These are phyloP conservation scores for Calonectria pteridis DNA, from an alignment of 2,329 filamentous ascomycete genomes.

Conservation along the genomic window DNA sequence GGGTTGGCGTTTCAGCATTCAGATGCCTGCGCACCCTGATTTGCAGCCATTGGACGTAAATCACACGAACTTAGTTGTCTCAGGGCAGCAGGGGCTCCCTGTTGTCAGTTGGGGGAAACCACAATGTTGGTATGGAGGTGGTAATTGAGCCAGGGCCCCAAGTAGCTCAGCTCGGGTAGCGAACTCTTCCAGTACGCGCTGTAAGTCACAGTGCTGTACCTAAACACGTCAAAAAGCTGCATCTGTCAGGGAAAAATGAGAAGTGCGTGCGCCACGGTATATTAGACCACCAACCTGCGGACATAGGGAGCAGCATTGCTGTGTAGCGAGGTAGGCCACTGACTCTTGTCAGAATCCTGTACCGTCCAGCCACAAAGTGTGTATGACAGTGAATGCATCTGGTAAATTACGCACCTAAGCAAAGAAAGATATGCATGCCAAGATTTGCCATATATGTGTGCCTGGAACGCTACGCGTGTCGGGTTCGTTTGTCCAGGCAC, in stretches of 20 bases:
- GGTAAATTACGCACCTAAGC: neutral
- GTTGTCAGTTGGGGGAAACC: neutral
- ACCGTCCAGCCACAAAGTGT: neutral
- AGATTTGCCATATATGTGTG: neutral
- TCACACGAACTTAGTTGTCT: neutral
- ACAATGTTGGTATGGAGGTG: neutral
- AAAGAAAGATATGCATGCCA: no score
- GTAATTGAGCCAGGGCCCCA: no score
- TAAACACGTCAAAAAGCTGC: no score
- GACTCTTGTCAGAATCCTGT: no score
- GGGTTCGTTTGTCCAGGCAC: neutral
- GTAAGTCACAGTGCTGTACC: no score
- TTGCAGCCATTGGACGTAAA: neutral
- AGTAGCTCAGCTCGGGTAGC: neutral
- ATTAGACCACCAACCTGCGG: no score
- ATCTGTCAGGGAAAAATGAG: no score
- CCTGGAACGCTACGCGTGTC: neutral
- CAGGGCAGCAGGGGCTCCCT: neutral
- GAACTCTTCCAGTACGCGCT: no score
- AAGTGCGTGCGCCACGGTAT: no score
- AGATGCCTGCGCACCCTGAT: neutral
- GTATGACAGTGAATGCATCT: neutral
- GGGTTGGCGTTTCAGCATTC: neutral
- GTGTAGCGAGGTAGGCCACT: neutral
- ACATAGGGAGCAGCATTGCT: neutral